Conservation (phyloP, 768 basidiomycete genomes). For the Mycena metata region DNA sequence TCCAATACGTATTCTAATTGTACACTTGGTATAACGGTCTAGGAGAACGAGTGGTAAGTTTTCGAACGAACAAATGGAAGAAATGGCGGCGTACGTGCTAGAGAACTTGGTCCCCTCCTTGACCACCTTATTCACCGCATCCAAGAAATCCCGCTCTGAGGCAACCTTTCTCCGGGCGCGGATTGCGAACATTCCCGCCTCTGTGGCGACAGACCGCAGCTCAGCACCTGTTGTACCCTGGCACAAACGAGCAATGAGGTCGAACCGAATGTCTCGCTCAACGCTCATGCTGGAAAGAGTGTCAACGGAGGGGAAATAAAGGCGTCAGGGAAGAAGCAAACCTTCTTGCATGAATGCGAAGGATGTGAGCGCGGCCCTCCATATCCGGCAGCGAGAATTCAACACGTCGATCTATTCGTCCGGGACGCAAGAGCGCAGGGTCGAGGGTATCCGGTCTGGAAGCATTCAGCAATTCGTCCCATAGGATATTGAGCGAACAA, state of each 20-base stretch:
- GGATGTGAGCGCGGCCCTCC: conserved; percentile 96
- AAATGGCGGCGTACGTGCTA: conserved; percentile 78
- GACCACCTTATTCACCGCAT: conserved; percentile 98
- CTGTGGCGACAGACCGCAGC: conserved; percentile 95
- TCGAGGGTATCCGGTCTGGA: conserved; percentile 96
- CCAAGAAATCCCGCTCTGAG: conserved; percentile 96
- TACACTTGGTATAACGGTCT: conserved; percentile 95
- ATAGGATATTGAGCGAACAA: conserved; percentile 39
- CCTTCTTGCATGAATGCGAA: conserved; percentile 97
- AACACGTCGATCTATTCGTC: conserved; percentile 95
- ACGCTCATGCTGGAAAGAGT: conserved; percentile 85
- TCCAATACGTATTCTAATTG: conserved; percentile 67
- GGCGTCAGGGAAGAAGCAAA: conserved; percentile 46
- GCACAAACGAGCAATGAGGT: conserved; percentile 95
- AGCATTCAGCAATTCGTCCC: conserved; percentile 15
- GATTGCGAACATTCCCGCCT: conserved; percentile 99
- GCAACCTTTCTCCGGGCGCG: conserved; percentile 96
- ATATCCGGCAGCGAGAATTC: conserved; percentile 96
- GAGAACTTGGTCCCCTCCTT: conserved; percentile 98
- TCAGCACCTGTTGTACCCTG: conserved; percentile 99
- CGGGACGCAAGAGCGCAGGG: conserved; percentile 95
- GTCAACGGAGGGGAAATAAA: conserved; percentile 17
- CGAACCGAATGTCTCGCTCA: conserved; percentile 96
- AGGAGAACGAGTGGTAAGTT: conserved; percentile 33
- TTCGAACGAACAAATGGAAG: conserved; percentile 20